These are phyloP conservation scores for Colletotrichum musicola DNA, from an alignment of 2,329 filamentous ascomycete genomes.

Conservation along the genomic window DNA sequence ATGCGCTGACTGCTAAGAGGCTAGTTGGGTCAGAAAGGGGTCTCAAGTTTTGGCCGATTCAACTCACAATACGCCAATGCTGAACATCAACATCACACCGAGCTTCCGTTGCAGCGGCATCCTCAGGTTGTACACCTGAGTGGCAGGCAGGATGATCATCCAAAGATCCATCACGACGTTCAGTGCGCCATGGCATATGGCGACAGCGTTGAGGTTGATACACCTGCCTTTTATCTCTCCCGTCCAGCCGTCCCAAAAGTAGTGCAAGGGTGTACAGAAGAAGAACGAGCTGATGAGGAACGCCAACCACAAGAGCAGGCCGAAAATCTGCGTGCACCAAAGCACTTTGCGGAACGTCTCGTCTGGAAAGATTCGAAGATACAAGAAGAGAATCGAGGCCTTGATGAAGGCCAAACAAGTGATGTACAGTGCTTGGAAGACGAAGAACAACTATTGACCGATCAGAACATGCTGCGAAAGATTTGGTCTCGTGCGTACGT, in stretches of 20 bases:
- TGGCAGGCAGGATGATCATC: constrained; percentile 57
- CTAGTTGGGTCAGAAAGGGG: not conserved
- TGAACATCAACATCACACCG: constrained; percentile 53
- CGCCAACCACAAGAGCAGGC: constrained; percentile 33
- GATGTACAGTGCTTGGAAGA: constrained; percentile 50
- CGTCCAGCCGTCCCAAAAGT: constrained; percentile 57
- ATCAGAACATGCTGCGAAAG: not conserved
- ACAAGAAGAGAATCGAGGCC: constrained; percentile 52
- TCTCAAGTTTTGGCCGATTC: not conserved
- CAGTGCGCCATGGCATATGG: constrained; percentile 55
- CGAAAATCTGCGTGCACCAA: constrained; percentile 40
- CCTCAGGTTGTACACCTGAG: constrained; percentile 47
- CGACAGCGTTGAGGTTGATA: constrained; percentile 52
- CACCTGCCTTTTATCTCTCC: constrained; percentile 47
- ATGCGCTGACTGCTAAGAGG: constrained; percentile 32
- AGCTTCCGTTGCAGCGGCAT: constrained; percentile 52
- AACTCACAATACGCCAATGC: constrained; percentile 44
- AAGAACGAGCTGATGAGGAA: constrained; percentile 51
- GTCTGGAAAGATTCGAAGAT: constrained; percentile 51
- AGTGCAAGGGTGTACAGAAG: constrained; percentile 56
- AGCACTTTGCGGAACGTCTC: constrained; percentile 42
- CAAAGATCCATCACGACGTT: constrained; percentile 59
- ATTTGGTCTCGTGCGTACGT: not conserved
- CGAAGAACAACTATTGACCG: constrained; percentile 49
- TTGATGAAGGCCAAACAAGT: constrained; percentile 50